Conservation (phyloP, 1,139 yeast genomes). For the Neolecta irregularis region DNA sequence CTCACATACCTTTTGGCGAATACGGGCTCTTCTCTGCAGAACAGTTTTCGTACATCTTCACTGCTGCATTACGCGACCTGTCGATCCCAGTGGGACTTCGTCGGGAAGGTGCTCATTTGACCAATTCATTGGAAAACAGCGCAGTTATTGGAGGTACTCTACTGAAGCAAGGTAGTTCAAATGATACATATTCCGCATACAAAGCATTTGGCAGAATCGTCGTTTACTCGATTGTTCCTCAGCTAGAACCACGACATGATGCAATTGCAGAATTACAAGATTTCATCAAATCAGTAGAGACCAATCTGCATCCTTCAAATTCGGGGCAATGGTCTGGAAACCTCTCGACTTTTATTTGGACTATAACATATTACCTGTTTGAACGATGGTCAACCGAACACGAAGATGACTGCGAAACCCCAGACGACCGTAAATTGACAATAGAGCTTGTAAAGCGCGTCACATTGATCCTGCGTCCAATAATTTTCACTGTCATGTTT, state of each 20-base stretch:
- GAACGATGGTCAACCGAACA: conserved; percentile 26
- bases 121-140: conserved; percentile 4
- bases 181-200: too few species aligned
- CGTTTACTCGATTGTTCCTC: conserved; percentile 10
- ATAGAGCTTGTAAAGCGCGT: conserved; percentile 34
- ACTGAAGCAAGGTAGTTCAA: conserved; percentile 18
- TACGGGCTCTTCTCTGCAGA: conserved; percentile 49
- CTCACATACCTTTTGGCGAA: conserved; percentile 27
- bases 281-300: conserved; percentile 54
- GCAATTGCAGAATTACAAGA: conserved; percentile 40
- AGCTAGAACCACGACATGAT: conserved; percentile 32
- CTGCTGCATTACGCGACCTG: conserved; percentile 27
- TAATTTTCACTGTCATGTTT: conserved; percentile 61
- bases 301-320: conserved; percentile 86
- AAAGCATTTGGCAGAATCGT: conserved; percentile 16
- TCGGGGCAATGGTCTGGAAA: conserved; percentile 69
- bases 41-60: conserved; percentile 46
- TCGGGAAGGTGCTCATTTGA: conserved; percentile 5
- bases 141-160: conserved; percentile 13
- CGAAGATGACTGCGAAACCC: conserved; percentile 23
- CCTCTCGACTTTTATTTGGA: conserved; percentile 46
- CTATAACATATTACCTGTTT: conserved; percentile 21
- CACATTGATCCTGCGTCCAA: conserved; percentile 40
- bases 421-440: conserved; percentile 34
- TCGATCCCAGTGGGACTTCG: conserved; percentile 26